phyloP scores from a whole-genome alignment of 805 yeast species.

The Monosporozyma aerobia region DNA sequence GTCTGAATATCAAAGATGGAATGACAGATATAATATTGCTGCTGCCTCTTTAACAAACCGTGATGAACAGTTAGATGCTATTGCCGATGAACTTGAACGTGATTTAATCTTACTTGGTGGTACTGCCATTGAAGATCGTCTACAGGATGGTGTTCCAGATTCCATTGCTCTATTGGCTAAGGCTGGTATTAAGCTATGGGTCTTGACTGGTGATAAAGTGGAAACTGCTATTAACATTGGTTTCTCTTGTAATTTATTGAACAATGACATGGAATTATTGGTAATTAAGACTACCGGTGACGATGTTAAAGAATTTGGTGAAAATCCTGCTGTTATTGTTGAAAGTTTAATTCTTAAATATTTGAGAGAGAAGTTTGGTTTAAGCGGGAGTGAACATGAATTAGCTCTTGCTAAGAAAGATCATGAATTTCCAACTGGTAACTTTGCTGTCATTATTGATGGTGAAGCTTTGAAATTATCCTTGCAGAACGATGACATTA shows the following conservation, averaged over 20 bases:
- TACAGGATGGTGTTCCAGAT: slow-evolving; percentile 83
- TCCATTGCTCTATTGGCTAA: slow-evolving; percentile 57
- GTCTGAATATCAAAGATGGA: slow-evolving; percentile 58
- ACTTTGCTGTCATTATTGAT: slow-evolving; percentile 65
- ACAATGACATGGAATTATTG: slow-evolving; percentile 66
- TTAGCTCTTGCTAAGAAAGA: slow-evolving; percentile 42
- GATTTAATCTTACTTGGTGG: slow-evolving; percentile 65
- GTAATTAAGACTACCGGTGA: slow-evolving; percentile 45
- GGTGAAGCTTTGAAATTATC: slow-evolving; percentile 67
- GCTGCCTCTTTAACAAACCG: slow-evolving; percentile 54
- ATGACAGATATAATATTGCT: slow-evolving; percentile 51
- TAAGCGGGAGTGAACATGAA: slow-evolving; percentile 53
- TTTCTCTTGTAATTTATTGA: slow-evolving; percentile 69
- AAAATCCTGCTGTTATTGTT: slow-evolving; percentile 34
- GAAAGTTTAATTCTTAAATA: slow-evolving; percentile 43
- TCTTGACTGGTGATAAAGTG: slow-evolving; percentile 80
- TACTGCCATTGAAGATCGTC: slow-evolving; percentile 77
- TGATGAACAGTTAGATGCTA: slow-evolving; percentile 64
- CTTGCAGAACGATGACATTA: slow-evolving; percentile 34
- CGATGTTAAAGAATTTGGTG: slow-evolving; percentile 39
- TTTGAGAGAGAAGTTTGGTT: slow-evolving; percentile 44
- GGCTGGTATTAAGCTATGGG: slow-evolving; percentile 83
- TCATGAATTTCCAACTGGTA: slow-evolving; percentile 61
- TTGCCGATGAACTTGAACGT: slow-evolving; percentile 64
- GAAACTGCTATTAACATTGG: slow-evolving; percentile 86